These are phyloP conservation scores for Dothiorella sarmentorum DNA, from an alignment of 2,329 filamentous ascomycete species.

Conservation along the genomic window DNA sequence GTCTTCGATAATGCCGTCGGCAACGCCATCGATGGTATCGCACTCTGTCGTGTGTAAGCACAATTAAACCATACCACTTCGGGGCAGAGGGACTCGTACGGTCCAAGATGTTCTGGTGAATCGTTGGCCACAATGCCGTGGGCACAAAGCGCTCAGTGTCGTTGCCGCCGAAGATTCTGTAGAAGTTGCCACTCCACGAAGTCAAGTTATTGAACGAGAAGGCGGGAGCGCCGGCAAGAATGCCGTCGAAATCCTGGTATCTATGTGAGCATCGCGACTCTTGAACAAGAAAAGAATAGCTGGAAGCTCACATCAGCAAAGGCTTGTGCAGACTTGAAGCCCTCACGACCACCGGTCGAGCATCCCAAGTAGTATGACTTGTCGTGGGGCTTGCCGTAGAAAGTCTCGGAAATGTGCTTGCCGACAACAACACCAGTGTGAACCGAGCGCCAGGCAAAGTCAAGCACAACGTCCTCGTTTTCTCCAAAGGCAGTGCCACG, in stretches of 20 bases:
- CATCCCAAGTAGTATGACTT: constrained; percentile 42
- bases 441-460: constrained; percentile 48
- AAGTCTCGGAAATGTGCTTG: constrained; percentile 39
- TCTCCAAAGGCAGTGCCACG: constrained; percentile 45
- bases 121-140: constrained; percentile 38
- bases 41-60: constrained; percentile 34
- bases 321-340: constrained; percentile 27
- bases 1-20: constrained; percentile 49
- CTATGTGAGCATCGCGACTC: too few species aligned
- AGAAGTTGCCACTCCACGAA: constrained; percentile 33
- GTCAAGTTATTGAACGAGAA: constrained; percentile 34
- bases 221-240: constrained; percentile 35
- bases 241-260: constrained; percentile 39
- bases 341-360: constrained; percentile 38
- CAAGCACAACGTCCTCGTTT: constrained; percentile 42
- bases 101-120: constrained; percentile 43
- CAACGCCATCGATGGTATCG: constrained; percentile 47
- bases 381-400: constrained; percentile 39
- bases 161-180: constrained; percentile 27
- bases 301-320: too few species aligned
- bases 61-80: too few species aligned
- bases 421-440: constrained; percentile 41
- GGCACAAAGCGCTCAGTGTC: constrained; percentile 42
- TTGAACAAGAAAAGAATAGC: too few species aligned
- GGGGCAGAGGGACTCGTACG: constrained; percentile 33